Evolutionary conservation across 192 early-diverging fungal genomes (phyloP).

Genomic region (Linnemannia elongata): DNA sequence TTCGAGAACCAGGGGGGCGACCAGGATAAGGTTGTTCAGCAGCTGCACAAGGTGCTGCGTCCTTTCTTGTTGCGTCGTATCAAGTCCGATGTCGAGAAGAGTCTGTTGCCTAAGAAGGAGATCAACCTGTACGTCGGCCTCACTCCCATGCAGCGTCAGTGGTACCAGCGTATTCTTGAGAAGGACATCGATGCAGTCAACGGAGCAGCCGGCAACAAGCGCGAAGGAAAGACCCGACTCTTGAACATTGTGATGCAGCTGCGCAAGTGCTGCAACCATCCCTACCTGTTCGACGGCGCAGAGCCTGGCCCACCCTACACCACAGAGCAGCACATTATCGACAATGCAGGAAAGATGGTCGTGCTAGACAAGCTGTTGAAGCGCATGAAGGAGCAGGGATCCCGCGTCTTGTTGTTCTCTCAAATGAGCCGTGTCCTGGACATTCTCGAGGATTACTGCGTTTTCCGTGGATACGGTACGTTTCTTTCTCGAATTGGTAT

Average conservation of each 20-base stretch:
- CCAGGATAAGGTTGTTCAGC: conserved; percentile 74
- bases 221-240: conserved; percentile 90
- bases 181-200: conserved; percentile 99
- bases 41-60: conserved; percentile 77
- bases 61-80: conserved; percentile 91
- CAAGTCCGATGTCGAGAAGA: conserved; percentile 97
- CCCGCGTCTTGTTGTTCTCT: conserved; percentile 95
- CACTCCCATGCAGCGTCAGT: conserved; percentile 94
- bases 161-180: conserved; percentile 96
- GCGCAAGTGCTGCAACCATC: conserved; percentile 97
- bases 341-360: conserved; percentile 95
- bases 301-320: conserved; percentile 98
- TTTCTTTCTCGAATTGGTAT: neutral
- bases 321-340: conserved; percentile 95
- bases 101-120: conserved; percentile 94
- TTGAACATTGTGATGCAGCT: conserved; percentile 97
- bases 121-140: conserved; percentile 94
- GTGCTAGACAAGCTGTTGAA: conserved; percentile 92
- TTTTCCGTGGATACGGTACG: conserved; percentile 85
- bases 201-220: conserved; percentile 78
- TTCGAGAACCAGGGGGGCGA: conserved; percentile 84
- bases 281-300: conserved; percentile 90
- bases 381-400: conserved; percentile 87
- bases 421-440: conserved; percentile 99
- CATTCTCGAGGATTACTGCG: conserved; percentile 98